Conservation (phyloP, 306 rosid species). For the Prunus mume region DNA sequence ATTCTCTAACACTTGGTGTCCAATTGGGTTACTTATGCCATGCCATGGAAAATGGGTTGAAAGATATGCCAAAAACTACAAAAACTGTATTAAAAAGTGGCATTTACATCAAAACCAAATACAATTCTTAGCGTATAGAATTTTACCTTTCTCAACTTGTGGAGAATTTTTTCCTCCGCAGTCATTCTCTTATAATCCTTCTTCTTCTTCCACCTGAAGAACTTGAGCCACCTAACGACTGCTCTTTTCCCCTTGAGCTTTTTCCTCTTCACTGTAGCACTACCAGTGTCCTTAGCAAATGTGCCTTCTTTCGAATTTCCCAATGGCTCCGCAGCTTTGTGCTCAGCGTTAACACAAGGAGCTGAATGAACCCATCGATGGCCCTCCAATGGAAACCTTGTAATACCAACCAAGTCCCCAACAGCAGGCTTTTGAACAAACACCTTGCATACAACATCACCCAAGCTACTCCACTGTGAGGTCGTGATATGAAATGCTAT, state of each 20-base stretch:
- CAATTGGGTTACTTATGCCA: not conserved
- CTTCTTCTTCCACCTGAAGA: slow-evolving; percentile 79
- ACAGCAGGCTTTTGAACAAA: slow-evolving; percentile 31
- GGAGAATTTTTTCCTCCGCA: slow-evolving; percentile 62
- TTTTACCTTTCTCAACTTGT: slow-evolving; percentile 64
- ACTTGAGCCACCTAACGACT: slow-evolving; percentile 86
- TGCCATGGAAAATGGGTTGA: not conserved
- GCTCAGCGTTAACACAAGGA: slow-evolving; percentile 26
- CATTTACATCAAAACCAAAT: slow-evolving; percentile 4
- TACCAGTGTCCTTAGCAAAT: slow-evolving; percentile 18
- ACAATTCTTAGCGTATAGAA: not conserved
- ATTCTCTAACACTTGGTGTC: not conserved
- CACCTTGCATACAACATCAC: slow-evolving; percentile 52
- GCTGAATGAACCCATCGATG: slow-evolving; percentile 48
- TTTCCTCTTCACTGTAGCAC: slow-evolving; percentile 48
- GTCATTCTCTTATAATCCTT: slow-evolving; percentile 84
- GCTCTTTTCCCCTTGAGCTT: slow-evolving; percentile 87
- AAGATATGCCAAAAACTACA: not conserved
- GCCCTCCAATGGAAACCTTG: slow-evolving; percentile 26
- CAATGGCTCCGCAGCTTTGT: slow-evolving; percentile 34
- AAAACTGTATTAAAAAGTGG: not conserved
- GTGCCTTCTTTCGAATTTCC: slow-evolving; percentile 30
- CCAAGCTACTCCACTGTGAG: slow-evolving; percentile 49
- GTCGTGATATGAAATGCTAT: not conserved
- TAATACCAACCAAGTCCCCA: not conserved